Evolutionary conservation across 148 eudicot species (phyloP), one percentile per base, ranked within the genome.

Genomic region (Vaccinium macrocarpon): DNA sequence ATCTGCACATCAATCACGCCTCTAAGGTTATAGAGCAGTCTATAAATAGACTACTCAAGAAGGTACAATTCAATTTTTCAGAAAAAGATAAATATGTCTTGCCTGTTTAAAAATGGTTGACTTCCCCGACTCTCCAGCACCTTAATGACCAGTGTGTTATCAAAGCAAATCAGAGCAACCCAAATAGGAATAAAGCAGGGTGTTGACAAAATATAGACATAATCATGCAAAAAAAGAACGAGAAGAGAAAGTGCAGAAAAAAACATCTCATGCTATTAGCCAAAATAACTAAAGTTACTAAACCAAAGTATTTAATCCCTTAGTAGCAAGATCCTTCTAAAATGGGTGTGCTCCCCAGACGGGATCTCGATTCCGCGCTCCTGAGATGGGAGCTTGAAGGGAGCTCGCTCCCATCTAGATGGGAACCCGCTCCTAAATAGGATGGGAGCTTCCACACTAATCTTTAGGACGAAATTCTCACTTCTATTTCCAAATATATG

Each of bases 51-150:
- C 23, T 2, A 70, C 13, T 29, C 66, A 78, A 78, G 48, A 7
- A 64, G 29, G 27, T 23, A 16, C 64, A 50, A 76, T 68, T 79
- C 18, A 38, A 55, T 76, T 72, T 29, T 72, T 49, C 46, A 38
- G 79, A 52, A 74, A 49, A 85, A 21, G 38, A 87, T 49, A 82
- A 23, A 80, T 51, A 8, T 51, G 25, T 56, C 92, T 84, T 91
- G 86, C 98, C 98, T 94, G 99, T 91, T 97, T 97, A 88, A 97
- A 97, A 50, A 97, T 91, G 11, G 99, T 97, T 8, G 99, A 97
- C 89, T 97, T 97, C 51, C 99, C 99, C 13, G 99, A 94, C 82
- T 97, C 99, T 88, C 99, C 99, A 79, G 97, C 94, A 82, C 98
- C 98, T 96, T 85, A 62, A 56, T 78, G 84, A 82, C 56, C 81